Evolutionary conservation across 2,329 filamentous ascomycete species (phyloP), one percentile per base, ranked within the genome.

Genomic region (Camillea tinctor): DNA sequence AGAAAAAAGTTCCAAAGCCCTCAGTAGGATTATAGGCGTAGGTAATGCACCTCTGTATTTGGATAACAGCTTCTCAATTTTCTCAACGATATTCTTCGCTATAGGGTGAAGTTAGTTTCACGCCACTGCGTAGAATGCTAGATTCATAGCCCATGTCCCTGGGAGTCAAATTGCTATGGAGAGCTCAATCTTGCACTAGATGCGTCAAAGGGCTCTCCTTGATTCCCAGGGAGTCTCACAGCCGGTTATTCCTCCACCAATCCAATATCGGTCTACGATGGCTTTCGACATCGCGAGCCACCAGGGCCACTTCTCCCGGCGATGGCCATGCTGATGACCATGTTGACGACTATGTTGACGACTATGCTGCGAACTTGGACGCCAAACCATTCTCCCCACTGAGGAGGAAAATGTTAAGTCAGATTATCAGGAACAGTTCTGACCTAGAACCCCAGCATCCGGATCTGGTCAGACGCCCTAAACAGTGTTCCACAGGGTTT

Each of bases 91-190:
- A 44, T 44, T 44, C 36, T 9, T 44, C 36, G 36, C 36, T 44
- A n/a, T 4, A 44, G 13, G 36, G 36, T 11, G 36, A 44, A 11
- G 36, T 44, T 44, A 44, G 36, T 17, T 30, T 44, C 36, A 44
- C 36, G n/a, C 36, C 36, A n/a, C 36, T 44, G 36, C 52, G 60
- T 59, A 64, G 52, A 59, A 73, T 73, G 70, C 60, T 59, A 56
- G 59, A 57, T 53, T 61, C 60, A 64, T 71, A 74, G 68, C 71
- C 64, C 64, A 73, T 74, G 72, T 72, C 71, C 70, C 68, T 70
- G 66, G 71, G 68, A 62, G 57, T 72, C 65, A 66, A 61, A 54
- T 67, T 60, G 54, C 59, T 69, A 68, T 71, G 70, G 69, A 69
- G 70, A 66, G 70, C 69, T 63, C 69, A 59, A 60, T 53, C 61